Base-by-base conservation (phyloP, 257 asterid genomes). In the Solanum pennellii region DNA sequence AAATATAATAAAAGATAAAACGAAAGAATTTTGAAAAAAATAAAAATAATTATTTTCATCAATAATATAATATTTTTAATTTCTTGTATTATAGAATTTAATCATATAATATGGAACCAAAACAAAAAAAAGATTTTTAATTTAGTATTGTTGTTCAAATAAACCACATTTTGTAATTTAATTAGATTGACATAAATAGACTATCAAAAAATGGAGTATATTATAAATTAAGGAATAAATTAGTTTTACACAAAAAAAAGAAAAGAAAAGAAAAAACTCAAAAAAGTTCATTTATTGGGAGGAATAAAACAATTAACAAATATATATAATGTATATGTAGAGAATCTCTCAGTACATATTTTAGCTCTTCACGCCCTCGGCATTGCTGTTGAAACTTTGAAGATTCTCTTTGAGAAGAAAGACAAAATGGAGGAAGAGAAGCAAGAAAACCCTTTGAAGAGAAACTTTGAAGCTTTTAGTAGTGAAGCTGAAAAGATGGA, bases 381-480 rank as follows among this genome's bases (percentile, higher is more conserved):
- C 82, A 66, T 66, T 84, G 86, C 37, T 33, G 86, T 21, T 27
- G 42, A 45, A 3, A 45, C 42, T 79, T 15, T 79, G 42, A 23
- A 2, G 42, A 44, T 45, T 79, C 12, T 84, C 18, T 25, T 8
- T n/a, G 77, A 20, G 87, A 5, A 37, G 27, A 25, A 66, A 68
- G 62, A 73, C 10, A 45, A 21, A 59, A 62, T 20, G 68, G 66
- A 74, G 2, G 52, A 92, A 2, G 89, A 83, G 83, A 68, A 84
- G 85, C 75, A 31, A 88, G 33, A 83, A 88, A 90, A 74, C 90
- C 90, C 94, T 60, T 88, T 88, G 74, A 91, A 90, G 90, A 86
- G 91, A 88, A 88, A 88, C 85, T 88, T 60, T 29, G 91, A 91
- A n/a, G 88, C 49, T 44, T 66, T 90, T 72, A 45, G 52, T 49